Evolutionary conservation across 75 land plant species (phyloP).

Genomic region (Cupressus sempervirens): DNA sequence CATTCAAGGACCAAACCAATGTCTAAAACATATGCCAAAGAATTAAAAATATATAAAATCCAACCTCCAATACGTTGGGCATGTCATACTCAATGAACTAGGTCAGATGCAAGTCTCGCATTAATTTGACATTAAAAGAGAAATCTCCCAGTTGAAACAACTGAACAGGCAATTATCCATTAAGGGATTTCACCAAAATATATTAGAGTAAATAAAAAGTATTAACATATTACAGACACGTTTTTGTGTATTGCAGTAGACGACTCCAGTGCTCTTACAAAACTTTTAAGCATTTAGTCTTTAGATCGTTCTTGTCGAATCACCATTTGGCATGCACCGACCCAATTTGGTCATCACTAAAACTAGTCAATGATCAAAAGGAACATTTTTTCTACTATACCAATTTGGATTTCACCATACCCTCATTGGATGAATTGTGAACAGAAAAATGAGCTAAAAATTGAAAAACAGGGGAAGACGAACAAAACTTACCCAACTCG

Average conservation of each 20-base stretch:
- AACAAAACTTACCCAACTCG: conserved; percentile 55
- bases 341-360: neutral
- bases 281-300: neutral
- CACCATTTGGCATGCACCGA: neutral
- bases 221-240: neutral
- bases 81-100: neutral
- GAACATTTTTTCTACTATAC: neutral
- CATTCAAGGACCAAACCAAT: neutral
- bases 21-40: neutral
- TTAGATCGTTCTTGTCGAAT: neutral
- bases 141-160: neutral
- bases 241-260: neutral
- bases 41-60: no score
- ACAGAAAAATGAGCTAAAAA: neutral
- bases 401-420: neutral
- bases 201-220: neutral
- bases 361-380: neutral
- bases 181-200: neutral
- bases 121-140: neutral
- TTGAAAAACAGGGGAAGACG: neutral
- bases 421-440: neutral
- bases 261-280: neutral
- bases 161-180: neutral
- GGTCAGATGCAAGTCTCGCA: neutral
- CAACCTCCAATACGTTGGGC: no score